Base-by-base conservation (phyloP, 2,329 filamentous ascomycete genomes). In the Apiospora pterosperma region DNA sequence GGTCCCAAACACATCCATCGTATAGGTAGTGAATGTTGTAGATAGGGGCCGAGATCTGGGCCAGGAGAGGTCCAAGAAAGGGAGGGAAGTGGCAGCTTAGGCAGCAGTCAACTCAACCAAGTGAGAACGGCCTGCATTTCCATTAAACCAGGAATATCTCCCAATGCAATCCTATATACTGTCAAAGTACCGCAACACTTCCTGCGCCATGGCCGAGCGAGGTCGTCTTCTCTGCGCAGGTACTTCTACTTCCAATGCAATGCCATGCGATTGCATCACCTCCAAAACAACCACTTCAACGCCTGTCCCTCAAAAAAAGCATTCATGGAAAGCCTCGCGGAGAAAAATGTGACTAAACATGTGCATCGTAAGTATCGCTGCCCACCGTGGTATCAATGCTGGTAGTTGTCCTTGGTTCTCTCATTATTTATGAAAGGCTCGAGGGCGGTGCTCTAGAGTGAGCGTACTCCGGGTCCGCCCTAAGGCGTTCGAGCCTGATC, bases 401-500 rank as follows among this genome's bases (percentile, higher is more conserved):
- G 67, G 61, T 62, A 59, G 65, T 64, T 63, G 31, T 62, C 38
- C 58, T 62, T n/a, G 23, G 5, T 38, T 31, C 39, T 31, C 39
- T 28, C 4, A 28, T 25, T n/a, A 34, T 34, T 21, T 60, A 62
- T 31, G 52, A 60, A 39, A 62, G 19, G 25, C 61, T 42, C 36
- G 59, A 38, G 34, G 65, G 63, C 19, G 63, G 38, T 25, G 61
- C 61, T 34, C 62, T 52, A 62, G 63, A 64, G 68, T 65, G 64
- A 62, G 66, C 69, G 66, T 74, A 71, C 25, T 81, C 77, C 65
- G 79, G 76, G 62, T 83, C 78, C 70, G 72, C 66, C 65, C 80
- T 79, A 74, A 81, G 78, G 68, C 82, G 80, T 71, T 86, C 85
- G 64, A 82, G 73, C 41, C 86, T 82, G 66, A 90, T 89, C 75